A percentile compares a stretch with the other conserved stretches of the same genome.
These are phyloP conservation scores for Beauveria sp. DNA, from an alignment of 2,329 filamentous ascomycete species.

Conservation along the genomic window DNA sequence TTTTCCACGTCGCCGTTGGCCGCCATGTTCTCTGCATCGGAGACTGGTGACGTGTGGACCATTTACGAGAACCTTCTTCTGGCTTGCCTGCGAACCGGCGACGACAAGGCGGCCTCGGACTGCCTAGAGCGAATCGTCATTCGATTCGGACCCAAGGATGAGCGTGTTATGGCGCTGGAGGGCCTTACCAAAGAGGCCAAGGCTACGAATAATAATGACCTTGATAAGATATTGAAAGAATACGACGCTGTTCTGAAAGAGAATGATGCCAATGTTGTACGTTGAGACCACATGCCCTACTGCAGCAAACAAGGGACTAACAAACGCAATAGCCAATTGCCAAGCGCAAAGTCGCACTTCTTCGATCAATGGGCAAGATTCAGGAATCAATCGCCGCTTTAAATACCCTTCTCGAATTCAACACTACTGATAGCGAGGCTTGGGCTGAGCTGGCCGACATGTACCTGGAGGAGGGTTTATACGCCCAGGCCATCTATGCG, in stretches of 20 bases:
- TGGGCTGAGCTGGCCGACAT: slow-evolving; percentile 90
- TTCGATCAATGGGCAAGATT: slow-evolving; percentile 63
- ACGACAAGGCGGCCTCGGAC: slow-evolving; percentile 68
- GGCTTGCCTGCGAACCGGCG: slow-evolving; percentile 74
- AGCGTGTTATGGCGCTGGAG: slow-evolving; percentile 74
- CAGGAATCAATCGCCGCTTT: slow-evolving; percentile 69
- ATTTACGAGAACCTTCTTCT: slow-evolving; percentile 82
- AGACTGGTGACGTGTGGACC: slow-evolving; percentile 75
- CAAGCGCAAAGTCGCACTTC: slow-evolving; percentile 75
- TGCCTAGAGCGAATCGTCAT: slow-evolving; percentile 68
- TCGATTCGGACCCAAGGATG: slow-evolving; percentile 78
- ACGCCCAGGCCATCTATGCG: slow-evolving; percentile 76
- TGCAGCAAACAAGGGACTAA: background rate
- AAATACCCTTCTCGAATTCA: slow-evolving; percentile 68
- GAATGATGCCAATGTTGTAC: slow-evolving; percentile 59
- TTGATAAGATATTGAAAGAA: slow-evolving; percentile 64
- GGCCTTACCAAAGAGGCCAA: slow-evolving; percentile 81
- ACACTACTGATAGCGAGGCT: slow-evolving; percentile 83
- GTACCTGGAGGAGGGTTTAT: slow-evolving; percentile 72
- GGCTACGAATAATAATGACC: slow-evolving; percentile 55
- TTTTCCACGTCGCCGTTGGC: slow-evolving; percentile 47
- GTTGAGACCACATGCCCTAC: background rate
- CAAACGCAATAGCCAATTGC: slow-evolving; percentile 58
- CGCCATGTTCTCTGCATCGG: slow-evolving; percentile 49
- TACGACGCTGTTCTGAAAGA: slow-evolving; percentile 70